These are phyloP conservation scores for Bretschneidera sinensis DNA, from an alignment of 345 rosid species.

Conservation along the genomic window DNA sequence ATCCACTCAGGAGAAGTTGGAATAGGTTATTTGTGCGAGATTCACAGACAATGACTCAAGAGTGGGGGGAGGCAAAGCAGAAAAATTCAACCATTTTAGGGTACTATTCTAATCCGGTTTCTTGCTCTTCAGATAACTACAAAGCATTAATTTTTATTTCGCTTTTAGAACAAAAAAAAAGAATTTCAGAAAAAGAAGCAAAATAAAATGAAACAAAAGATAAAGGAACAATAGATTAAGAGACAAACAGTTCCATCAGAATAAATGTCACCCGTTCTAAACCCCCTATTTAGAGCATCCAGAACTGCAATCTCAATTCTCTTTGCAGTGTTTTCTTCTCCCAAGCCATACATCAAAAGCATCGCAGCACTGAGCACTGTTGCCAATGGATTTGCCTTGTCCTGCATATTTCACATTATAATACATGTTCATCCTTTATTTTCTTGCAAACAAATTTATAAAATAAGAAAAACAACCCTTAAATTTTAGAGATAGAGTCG, in stretches of 20 bases:
- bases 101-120: background rate
- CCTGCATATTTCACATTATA: slow-evolving; percentile 41
- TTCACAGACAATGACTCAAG: background rate
- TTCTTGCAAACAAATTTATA: background rate
- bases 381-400: slow-evolving; percentile 95
- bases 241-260: slow-evolving; percentile 64
- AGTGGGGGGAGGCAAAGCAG: background rate
- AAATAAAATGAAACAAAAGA: too few relatives aligned
- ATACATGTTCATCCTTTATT: slow-evolving; percentile 1
- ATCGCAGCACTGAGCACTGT: slow-evolving; percentile 92
- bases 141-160: too few relatives aligned
- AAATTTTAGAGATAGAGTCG: background rate
- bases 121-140: background rate
- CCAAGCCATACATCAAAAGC: slow-evolving; percentile 92
- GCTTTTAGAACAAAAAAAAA: too few relatives aligned
- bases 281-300: slow-evolving; percentile 64
- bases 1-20: too few relatives aligned
- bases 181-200: too few relatives aligned
- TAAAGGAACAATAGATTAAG: slow-evolving; percentile 9
- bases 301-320: slow-evolving; percentile 88
- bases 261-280: slow-evolving; percentile 84
- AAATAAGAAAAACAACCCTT: background rate
- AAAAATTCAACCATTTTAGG: background rate
- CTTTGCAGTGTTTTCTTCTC: slow-evolving; percentile 79
- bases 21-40: too few relatives aligned